Conservation (phyloP, 192 early-diverging fungal genomes). For the Thoreauomyces humboldtii region DNA sequence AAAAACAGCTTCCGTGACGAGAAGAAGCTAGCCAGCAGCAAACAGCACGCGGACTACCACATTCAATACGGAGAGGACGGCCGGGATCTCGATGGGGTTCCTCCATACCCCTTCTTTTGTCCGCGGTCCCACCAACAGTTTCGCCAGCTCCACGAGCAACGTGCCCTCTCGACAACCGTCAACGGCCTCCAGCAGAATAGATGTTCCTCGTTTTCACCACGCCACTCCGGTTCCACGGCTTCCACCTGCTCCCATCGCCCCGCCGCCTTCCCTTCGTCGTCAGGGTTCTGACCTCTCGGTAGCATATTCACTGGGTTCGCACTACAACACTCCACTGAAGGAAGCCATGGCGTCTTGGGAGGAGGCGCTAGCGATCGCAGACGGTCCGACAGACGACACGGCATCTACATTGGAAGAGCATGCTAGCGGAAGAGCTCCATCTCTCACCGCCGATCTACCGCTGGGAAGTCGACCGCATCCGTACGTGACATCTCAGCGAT, state of each 20-base stretch:
- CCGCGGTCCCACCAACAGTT: neutral
- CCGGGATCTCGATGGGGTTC: neutral
- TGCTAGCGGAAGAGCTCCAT: neutral
- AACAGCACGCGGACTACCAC: too few species aligned
- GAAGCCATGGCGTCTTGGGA: constrained; percentile 30
- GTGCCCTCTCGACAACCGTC: constrained; percentile 10
- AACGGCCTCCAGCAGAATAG: neutral
- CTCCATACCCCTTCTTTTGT: neutral
- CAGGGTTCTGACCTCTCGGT: constrained; percentile 27
- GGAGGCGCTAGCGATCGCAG: constrained; percentile 9
- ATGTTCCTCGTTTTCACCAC: neutral
- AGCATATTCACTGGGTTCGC: constrained; percentile 25
- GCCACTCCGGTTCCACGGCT: neutral
- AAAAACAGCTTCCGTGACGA: too few species aligned
- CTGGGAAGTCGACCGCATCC: neutral
- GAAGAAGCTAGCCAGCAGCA: too few species aligned
- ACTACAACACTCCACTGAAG: constrained; percentile 26
- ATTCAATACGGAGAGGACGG: too few species aligned
- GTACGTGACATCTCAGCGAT: neutral
- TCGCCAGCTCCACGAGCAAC: neutral
- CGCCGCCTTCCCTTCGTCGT: neutral
- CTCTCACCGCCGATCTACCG: neutral
- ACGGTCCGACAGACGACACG: neutral
- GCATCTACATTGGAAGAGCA: neutral
- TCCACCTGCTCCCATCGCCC: neutral